Conservation (phyloP, 192 early-diverging fungal species). For the Spizellomyces sp. region DNA sequence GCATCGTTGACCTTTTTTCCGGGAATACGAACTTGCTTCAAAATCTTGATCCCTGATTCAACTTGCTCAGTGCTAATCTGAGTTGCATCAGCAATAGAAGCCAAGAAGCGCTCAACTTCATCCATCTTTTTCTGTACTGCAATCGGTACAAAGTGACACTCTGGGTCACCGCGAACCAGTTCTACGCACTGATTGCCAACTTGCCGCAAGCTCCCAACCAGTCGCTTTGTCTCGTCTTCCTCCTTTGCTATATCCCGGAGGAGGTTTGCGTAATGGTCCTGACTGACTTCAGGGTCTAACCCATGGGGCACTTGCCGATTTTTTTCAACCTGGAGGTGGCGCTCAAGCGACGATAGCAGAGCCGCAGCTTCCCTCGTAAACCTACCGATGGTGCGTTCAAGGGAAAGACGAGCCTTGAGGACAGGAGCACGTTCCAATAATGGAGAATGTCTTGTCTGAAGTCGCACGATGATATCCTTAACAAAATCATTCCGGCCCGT, state of each 20-base stretch:
- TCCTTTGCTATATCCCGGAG: background rate
- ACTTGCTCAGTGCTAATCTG: background rate
- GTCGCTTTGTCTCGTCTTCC: conserved; percentile 1
- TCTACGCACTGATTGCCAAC: conserved; percentile 2
- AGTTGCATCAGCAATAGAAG: background rate
- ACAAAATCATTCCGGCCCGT: background rate
- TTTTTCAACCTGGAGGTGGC: conserved; percentile 8
- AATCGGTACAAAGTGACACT: background rate
- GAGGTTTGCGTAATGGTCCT: background rate
- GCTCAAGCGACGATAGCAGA: background rate
- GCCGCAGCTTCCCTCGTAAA: conserved; percentile 8
- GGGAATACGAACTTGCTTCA: background rate
- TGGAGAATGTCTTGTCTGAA: background rate
- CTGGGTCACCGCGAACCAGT: conserved; percentile 1
- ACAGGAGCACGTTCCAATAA: background rate
- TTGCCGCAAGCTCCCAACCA: background rate
- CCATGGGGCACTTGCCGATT: conserved; percentile 4
- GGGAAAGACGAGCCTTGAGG: background rate
- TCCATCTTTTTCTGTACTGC: background rate
- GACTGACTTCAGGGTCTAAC: background rate
- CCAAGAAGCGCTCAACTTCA: background rate
- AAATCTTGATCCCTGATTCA: background rate
- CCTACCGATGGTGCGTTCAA: background rate
- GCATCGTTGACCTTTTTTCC: conserved; percentile 10
- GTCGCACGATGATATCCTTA: background rate